Conservation (phyloP, 768 basidiomycete species). For the Phlebiopsis flavidoalba region DNA sequence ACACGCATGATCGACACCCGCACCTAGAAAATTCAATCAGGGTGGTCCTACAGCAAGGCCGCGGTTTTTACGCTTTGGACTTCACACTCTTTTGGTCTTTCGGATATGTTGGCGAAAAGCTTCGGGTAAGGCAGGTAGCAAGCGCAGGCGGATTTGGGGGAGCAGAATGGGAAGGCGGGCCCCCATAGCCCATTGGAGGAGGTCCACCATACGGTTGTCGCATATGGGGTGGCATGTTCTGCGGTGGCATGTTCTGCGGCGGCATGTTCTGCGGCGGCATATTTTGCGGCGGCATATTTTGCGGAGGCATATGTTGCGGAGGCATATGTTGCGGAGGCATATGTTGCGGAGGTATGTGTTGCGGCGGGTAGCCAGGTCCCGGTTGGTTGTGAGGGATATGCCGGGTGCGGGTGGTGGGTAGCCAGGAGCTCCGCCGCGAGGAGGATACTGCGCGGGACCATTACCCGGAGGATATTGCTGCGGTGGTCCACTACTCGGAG, state of each 20-base stretch:
- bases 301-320: not conserved
- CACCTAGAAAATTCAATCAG: slow-evolving; percentile 31
- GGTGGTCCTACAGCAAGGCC: not conserved
- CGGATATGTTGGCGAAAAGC: slow-evolving; percentile 56
- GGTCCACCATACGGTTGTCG: slow-evolving; percentile 1
- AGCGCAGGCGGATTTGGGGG: slow-evolving; percentile 1
- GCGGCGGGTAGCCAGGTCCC: not conserved
- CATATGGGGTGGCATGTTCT: slow-evolving; percentile 2
- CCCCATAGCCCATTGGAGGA: not conserved
- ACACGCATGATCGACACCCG: slow-evolving; percentile 78
- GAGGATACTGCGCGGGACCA: slow-evolving; percentile 6
- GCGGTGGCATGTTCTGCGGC: too few species aligned
- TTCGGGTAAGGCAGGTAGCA: slow-evolving; percentile 34
- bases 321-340: not conserved
- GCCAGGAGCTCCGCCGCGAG: not conserved
- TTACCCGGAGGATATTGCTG: slow-evolving; percentile 1
- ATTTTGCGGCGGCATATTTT: not conserved
- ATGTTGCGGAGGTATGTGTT: not conserved
- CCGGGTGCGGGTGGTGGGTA: slow-evolving; percentile 5
- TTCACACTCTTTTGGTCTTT: slow-evolving; percentile 57
- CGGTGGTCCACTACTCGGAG: slow-evolving; percentile 1
- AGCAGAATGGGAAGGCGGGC: not conserved
- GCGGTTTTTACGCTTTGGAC: too few species aligned
- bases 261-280: slow-evolving; percentile 1
- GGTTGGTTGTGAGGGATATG: not conserved